A percentile compares a stretch with the other conserved stretches of the same genome.
Evolutionary conservation across 1,284 basidiomycete species (phyloP).

Genomic region (Rhizoctonia solani): DNA sequence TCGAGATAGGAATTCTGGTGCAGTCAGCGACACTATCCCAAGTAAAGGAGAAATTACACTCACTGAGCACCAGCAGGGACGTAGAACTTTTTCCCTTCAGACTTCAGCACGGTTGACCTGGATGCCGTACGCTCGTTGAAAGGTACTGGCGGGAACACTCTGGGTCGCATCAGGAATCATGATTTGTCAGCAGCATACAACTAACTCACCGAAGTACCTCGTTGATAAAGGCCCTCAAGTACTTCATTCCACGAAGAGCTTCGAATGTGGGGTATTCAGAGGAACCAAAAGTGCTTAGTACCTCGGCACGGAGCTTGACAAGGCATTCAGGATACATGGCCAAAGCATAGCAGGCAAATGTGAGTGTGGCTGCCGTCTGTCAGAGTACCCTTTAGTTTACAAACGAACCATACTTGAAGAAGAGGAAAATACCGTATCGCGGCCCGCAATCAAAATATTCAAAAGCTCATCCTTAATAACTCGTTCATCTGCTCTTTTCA

Average conservation of each 20-base stretch:
- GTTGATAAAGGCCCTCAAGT: slow-evolving; percentile 73
- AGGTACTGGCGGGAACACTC: slow-evolving; percentile 73
- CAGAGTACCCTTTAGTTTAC: slow-evolving; percentile 29
- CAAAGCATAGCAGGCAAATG: slow-evolving; percentile 67
- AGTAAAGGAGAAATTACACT: not conserved
- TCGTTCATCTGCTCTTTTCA: slow-evolving; percentile 38
- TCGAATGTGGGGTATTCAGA: slow-evolving; percentile 56
- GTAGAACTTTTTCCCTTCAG: slow-evolving; percentile 30
- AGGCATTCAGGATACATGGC: slow-evolving; percentile 61
- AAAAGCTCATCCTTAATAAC: slow-evolving; percentile 70
- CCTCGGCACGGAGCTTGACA: slow-evolving; percentile 60
- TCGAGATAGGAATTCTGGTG: slow-evolving; percentile 21
- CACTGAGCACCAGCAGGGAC: slow-evolving; percentile 28
- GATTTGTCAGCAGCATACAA: not conserved
- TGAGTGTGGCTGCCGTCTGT: slow-evolving; percentile 54
- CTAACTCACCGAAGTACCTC: slow-evolving; percentile 56
- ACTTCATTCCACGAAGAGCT: slow-evolving; percentile 60
- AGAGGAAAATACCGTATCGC: slow-evolving; percentile 63
- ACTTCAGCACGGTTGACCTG: slow-evolving; percentile 14
- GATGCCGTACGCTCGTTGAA: slow-evolving; percentile 56
- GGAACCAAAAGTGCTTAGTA: slow-evolving; percentile 58
- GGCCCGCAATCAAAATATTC: slow-evolving; percentile 70
- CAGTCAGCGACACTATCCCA: not conserved
- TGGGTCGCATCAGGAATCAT: not conserved
- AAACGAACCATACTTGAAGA: not conserved